phyloP scores from a whole-genome alignment of 2,329 filamentous ascomycete species.

The Didymella pomorum region DNA sequence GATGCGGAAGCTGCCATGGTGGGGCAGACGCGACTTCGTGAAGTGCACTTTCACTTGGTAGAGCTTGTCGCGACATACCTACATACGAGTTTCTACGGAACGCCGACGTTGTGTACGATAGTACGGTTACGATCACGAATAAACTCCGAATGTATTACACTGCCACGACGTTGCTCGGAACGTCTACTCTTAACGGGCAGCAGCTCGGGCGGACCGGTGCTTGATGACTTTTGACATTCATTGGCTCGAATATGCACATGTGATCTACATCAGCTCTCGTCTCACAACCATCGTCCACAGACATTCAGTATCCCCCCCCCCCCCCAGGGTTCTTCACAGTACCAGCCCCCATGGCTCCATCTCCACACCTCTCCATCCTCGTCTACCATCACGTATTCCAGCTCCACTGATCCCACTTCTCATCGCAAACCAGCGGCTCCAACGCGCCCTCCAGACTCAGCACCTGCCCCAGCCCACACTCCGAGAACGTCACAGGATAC shows the following conservation, averaged over 20 bases:
- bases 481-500: conserved; percentile 61
- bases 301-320: too few species aligned
- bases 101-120: background rate
- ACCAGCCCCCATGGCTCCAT: too few species aligned
- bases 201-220: too few species aligned
- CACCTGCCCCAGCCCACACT: conserved; percentile 66
- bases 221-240: too few species aligned
- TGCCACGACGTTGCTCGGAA: too few species aligned
- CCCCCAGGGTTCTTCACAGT: too few species aligned
- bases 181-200: too few species aligned
- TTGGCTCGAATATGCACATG: too few species aligned
- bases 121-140: background rate
- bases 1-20: conserved; percentile 1
- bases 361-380: too few species aligned
- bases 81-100: background rate
- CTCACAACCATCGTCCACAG: too few species aligned
- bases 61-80: background rate
- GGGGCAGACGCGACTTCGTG: background rate
- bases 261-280: too few species aligned
- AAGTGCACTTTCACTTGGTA: background rate
- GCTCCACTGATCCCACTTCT: conserved; percentile 31
- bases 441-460: conserved; percentile 61
- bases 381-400: conserved; percentile 15
- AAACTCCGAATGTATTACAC: too few species aligned
- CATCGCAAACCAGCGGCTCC: conserved; percentile 30